Evolutionary conservation across 495 filamentous ascomycete species (phyloP), one percentile per base, ranked within the genome.

Genomic region (Penicillium parvum): DNA sequence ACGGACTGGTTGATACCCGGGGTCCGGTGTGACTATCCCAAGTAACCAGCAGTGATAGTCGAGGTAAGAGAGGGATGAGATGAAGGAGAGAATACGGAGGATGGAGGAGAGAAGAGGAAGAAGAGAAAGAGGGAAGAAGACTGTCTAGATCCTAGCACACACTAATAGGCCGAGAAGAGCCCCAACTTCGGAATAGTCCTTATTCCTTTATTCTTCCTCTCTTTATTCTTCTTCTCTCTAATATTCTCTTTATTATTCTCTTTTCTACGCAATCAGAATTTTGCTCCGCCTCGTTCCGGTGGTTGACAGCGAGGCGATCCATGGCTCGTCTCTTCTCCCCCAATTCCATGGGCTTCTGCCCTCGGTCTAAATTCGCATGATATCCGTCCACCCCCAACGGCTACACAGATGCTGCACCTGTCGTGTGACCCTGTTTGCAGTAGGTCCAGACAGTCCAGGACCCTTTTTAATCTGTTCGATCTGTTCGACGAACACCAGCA

Each of bases 211-310:
- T 5, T 27, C 23, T 11, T 5, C 23, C 23, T 17, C 23, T 17
- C 5, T 14, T 26, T 25, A n/a, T n/a, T n/a, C n/a, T n/a, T n/a
- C n/a, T n/a, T n/a, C n/a, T n/a, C n/a, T n/a, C n/a, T n/a, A n/a
- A n/a, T n/a, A n/a, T n/a, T n/a, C n/a, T n/a, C n/a, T n/a, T n/a
- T n/a, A n/a, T n/a, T n/a, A n/a, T n/a, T n/a, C n/a, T n/a, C n/a
- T n/a, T n/a, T n/a, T n/a, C n/a, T n/a, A n/a, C n/a, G n/a, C 33
- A 33, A 43, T 34, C 16, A 17, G 26, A 34, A 17, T 5, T 30
- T 28, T 11, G 10, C 40, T 57, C 54, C 54, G 54, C 40, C 20
- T 12, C 22, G 55, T 54, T 58, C 55, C 55, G 51, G 36, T 48
- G 55, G 51, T 52, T 43, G 29, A 55, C 36, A 40, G 6, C 4